A percentile compares a stretch with the other conserved stretches of the same genome.
These are phyloP conservation scores for Viola odorata DNA, from an alignment of 345 rosid genomes.

Conservation along the genomic window DNA sequence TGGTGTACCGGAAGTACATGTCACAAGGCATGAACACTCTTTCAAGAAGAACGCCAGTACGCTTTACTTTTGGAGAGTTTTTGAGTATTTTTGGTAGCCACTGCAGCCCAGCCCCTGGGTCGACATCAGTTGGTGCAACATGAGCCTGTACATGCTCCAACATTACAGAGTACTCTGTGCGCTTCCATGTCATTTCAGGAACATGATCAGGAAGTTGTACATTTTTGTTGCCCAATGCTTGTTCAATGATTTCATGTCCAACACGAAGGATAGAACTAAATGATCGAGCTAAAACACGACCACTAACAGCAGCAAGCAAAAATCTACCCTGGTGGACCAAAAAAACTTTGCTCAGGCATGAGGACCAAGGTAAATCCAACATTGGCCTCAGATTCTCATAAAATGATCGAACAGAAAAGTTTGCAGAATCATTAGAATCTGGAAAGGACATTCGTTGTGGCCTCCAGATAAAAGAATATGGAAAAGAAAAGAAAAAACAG, in stretches of 20 bases:
- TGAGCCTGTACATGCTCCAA: constrained; percentile 97
- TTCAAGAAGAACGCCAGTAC: constrained; percentile 97
- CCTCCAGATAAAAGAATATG: too few species aligned
- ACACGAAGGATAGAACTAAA: constrained; percentile 85
- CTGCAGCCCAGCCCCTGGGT: constrained; percentile 98
- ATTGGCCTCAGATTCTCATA: neutral
- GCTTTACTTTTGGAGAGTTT: constrained; percentile 89
- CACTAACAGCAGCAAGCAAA: constrained; percentile 94
- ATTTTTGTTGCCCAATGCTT: constrained; percentile 71
- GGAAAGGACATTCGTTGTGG: too few species aligned
- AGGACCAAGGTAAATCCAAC: neutral
- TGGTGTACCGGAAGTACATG: constrained; percentile 90
- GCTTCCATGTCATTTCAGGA: constrained; percentile 94
- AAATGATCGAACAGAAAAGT: too few species aligned
- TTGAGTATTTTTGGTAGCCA: constrained; percentile 93
- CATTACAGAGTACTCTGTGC: constrained; percentile 91
- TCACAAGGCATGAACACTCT: constrained; percentile 99
- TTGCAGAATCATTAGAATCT: too few species aligned
- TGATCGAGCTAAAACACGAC: constrained; percentile 91
- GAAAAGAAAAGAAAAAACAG: too few species aligned
- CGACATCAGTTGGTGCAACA: constrained; percentile 99
- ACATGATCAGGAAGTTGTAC: constrained; percentile 60
- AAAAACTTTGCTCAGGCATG: neutral
- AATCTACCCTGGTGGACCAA: constrained; percentile 71
- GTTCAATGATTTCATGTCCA: constrained; percentile 82